These are phyloP conservation scores for Zizania palustris DNA, from an alignment of 202 grass and related monocot species.

Conservation along the genomic window DNA sequence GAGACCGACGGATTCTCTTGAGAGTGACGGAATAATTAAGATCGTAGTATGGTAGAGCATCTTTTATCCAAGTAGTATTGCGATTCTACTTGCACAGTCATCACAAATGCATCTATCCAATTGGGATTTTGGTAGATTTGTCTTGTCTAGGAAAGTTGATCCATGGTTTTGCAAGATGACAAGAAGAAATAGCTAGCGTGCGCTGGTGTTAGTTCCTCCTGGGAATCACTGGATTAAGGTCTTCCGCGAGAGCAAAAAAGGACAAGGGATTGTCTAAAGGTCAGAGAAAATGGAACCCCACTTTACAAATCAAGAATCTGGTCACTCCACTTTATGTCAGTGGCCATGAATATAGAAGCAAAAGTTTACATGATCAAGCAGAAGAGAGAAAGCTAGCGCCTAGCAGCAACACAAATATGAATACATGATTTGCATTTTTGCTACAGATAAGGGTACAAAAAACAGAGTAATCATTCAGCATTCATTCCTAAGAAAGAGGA, in stretches of 20 bases:
- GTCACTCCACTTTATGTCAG: background rate
- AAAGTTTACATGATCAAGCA: background rate
- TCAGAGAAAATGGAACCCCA: background rate
- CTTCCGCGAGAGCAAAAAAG: background rate
- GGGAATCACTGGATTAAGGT: background rate
- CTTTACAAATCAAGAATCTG: background rate
- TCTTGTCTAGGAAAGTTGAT: background rate
- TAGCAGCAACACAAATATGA: background rate
- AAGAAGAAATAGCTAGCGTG: background rate
- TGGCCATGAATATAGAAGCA: background rate
- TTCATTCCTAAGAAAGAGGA: background rate
- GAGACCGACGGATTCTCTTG: too few relatives aligned
- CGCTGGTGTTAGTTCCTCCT: too few relatives aligned
- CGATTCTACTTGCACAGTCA: background rate
- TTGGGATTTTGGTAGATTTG: background rate
- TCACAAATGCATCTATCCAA: background rate
- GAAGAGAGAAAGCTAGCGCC: background rate
- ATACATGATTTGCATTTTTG: background rate
- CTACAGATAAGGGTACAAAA: conserved; percentile 26
- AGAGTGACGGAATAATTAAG: too few relatives aligned
- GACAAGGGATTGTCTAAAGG: background rate
- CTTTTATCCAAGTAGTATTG: background rate
- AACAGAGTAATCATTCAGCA: background rate
- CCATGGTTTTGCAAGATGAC: background rate
- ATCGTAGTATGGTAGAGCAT: too few relatives aligned